Percentiles rank a stretch among this genome's conserved stretches.
Conservation (phyloP, 805 yeast species). For the Wickerhamomyces silvicola region DNA sequence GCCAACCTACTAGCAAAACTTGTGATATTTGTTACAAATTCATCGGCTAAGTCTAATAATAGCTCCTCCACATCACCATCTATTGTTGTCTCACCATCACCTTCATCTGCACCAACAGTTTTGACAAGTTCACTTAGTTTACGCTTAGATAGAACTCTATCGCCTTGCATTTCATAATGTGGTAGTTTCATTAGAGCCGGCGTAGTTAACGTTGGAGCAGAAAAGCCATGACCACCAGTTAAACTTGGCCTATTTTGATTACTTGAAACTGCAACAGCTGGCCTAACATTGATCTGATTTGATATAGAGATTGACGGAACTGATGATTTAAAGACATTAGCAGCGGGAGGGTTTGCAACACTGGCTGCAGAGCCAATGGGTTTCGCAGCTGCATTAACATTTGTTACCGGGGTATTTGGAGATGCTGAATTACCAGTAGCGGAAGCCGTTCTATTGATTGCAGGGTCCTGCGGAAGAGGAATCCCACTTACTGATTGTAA, state of each 20-base stretch:
- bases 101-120: constrained; percentile 78
- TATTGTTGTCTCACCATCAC: constrained; percentile 82
- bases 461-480: constrained; percentile 14
- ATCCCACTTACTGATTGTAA: constrained; percentile 18
- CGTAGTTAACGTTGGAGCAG: constrained; percentile 63
- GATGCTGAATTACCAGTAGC: constrained; percentile 20
- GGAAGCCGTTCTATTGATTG: constrained; percentile 6
- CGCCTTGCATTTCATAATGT: constrained; percentile 74
- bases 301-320: constrained; percentile 70
- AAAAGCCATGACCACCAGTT: constrained; percentile 74
- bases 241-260: constrained; percentile 75
- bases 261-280: constrained; percentile 58
- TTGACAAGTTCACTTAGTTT: constrained; percentile 83
- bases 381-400: constrained; percentile 44
- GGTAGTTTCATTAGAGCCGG: constrained; percentile 76
- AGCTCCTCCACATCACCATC: constrained; percentile 96
- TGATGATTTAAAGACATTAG: constrained; percentile 31
- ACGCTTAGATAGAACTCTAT: constrained; percentile 80
- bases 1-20: constrained; percentile 93
- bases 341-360: constrained; percentile 20
- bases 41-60: constrained; percentile 88
- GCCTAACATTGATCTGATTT: constrained; percentile 54
- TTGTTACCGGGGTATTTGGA: constrained; percentile 34
- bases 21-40: constrained; percentile 85
- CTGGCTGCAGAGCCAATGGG: constrained; percentile 25